phyloP scores from a whole-genome alignment of 805 yeast genomes.

The Yarrowia deformans region DNA sequence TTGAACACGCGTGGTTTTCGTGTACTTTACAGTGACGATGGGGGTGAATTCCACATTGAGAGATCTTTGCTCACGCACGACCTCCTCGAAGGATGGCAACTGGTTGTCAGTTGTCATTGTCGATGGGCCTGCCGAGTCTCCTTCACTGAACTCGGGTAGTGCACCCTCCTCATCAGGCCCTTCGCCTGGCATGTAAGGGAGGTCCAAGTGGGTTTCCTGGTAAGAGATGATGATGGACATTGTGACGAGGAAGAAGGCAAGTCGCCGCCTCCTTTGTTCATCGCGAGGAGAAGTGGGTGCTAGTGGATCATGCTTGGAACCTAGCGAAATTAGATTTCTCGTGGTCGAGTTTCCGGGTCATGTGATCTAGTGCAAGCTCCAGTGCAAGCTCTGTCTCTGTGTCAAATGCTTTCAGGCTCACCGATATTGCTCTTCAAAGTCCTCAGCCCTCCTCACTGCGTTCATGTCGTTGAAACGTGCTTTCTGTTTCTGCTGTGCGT shows the following conservation, averaged over 20 bases:
- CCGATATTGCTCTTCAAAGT: too few relatives aligned
- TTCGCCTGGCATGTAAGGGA: not conserved
- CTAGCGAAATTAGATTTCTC: not conserved
- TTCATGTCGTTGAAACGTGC: too few relatives aligned
- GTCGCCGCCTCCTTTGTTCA: not conserved
- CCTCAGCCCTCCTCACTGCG: too few relatives aligned
- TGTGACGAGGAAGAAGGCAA: not conserved
- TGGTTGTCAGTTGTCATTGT: not conserved
- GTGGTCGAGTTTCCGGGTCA: too few relatives aligned
- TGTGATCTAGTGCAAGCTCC: too few relatives aligned
- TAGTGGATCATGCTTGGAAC: not conserved
- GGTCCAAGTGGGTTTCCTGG: not conserved
- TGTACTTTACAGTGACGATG: not conserved
- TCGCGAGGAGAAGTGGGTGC: not conserved
- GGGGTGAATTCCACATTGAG: not conserved
- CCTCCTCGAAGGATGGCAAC: not conserved
- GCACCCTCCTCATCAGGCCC: not conserved
- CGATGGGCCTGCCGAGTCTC: not conserved
- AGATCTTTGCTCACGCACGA: not conserved
- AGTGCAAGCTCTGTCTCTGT: too few relatives aligned
- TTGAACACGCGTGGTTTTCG: not conserved
- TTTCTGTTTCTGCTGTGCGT: too few relatives aligned
- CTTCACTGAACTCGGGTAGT: too few relatives aligned
- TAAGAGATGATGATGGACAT: not conserved
- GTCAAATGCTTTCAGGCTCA: too few relatives aligned